Evolutionary conservation across 2,329 filamentous ascomycete species (phyloP).

Genomic region (Pseudocercospora fuligena): DNA sequence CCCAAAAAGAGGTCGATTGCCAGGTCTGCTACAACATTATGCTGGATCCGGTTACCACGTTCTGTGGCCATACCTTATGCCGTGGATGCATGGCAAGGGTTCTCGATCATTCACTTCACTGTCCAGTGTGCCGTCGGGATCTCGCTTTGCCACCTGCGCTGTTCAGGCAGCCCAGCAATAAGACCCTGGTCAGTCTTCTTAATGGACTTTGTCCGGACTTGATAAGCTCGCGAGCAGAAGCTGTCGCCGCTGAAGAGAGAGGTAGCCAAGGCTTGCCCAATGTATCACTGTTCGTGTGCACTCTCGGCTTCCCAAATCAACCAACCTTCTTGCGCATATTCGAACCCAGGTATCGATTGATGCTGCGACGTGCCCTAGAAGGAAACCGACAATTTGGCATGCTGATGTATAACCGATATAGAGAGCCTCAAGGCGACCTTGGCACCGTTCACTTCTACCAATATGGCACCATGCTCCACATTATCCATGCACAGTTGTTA

Average conservation of each 20-base stretch:
- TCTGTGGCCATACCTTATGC: constrained; percentile 90
- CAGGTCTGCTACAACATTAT: constrained; percentile 85
- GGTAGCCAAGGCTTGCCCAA: constrained; percentile 61
- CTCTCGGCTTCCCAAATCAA: constrained; percentile 79
- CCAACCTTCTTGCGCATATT: constrained; percentile 90
- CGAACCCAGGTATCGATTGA: constrained; percentile 87
- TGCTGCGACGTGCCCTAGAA: constrained; percentile 79
- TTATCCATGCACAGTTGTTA: constrained; percentile 74
- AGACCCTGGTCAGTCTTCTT: constrained; percentile 66
- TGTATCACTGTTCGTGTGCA: constrained; percentile 79
- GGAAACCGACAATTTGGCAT: constrained; percentile 81
- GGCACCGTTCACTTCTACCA: constrained; percentile 66
- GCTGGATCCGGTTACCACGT: constrained; percentile 80
- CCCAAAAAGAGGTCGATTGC: constrained; percentile 78
- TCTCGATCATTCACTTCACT: constrained; percentile 76
- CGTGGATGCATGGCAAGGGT: constrained; percentile 76
- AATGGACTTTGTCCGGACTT: constrained; percentile 71
- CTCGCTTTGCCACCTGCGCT: constrained; percentile 61
- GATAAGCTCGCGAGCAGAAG: constrained; percentile 62
- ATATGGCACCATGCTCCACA: constrained; percentile 78
- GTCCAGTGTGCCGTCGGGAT: constrained; percentile 76
- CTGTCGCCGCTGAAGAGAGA: constrained; percentile 62
- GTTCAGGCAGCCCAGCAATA: constrained; percentile 62
- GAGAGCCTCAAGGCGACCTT: constrained; percentile 58
- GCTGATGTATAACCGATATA: constrained; percentile 70